Evolutionary conservation across 2,329 filamentous ascomycete genomes (phyloP), one percentile per base, ranked within the genome.

Genomic region (Penicillium polonicum): DNA sequence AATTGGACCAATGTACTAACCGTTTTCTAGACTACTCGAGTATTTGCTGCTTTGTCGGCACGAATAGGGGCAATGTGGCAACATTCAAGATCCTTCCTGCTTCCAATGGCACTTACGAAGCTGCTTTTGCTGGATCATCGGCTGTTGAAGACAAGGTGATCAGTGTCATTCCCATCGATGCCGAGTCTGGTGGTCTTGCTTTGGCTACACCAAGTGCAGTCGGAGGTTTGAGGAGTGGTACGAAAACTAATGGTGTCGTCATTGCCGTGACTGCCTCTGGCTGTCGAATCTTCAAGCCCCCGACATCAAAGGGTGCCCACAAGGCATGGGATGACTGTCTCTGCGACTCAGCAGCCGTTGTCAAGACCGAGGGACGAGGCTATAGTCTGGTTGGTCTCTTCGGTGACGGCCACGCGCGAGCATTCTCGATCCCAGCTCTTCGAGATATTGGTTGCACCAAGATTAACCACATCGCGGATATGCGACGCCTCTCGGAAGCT

Each of bases 51-150:
- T 95, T 97, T 65, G 90, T 95, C 2, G 94, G 94, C 21, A 97
- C 94, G 0, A 92, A 88, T 64, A 75, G 86, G 31, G 94, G 94
- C 41, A 91, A 90, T 67, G 79, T 97, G 19, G 86, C 88, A 7
- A 97, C 93, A 0, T 93, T 97, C 78, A 97, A 96, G 77, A 81
- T 99, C 23, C 78, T 97, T 2, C 94, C 94, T 0, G 83, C 88
- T 15, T 68, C 78, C 10, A 84, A 83, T 52, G 84, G 87, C 5
- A 82, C 86, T 12, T 97, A 96, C 73, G 82, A 84, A 12, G 90
- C 85, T 13, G 83, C 88, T 55, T 83, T 88, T 49, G 89, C 84
- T 2, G 94, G 93, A 1, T 79, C 87, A 3, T 81, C 84, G 5
- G 75, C 82, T 2, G 77, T 92, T 31, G 86, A 90, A 53, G 90